Evolutionary conservation across 192 early-diverging fungal genomes (phyloP).

Genomic region (Kickxella alabastrina): DNA sequence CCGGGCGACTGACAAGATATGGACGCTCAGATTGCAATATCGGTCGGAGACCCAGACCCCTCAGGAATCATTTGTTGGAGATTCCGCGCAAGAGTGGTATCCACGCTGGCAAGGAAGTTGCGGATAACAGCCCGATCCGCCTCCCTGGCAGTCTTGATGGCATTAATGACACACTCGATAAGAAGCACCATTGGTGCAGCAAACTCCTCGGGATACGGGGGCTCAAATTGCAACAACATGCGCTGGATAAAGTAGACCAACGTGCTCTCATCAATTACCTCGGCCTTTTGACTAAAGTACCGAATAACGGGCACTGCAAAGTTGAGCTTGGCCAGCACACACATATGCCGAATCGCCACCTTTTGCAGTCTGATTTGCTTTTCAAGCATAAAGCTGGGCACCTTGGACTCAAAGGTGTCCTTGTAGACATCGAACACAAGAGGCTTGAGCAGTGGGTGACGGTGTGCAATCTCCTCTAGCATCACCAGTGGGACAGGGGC

Average conservation of each 20-base stretch:
- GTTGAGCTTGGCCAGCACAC: constrained; percentile 61
- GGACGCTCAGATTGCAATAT: not conserved
- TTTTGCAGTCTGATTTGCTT: constrained; percentile 65
- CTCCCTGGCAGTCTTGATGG: constrained; percentile 22
- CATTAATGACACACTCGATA: constrained; percentile 19
- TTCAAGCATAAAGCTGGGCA: constrained; percentile 57
- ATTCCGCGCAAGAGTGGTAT: constrained; percentile 8
- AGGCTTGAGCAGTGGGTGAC: constrained; percentile 64
- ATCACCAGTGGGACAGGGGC: constrained; percentile 58
- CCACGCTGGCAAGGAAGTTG: constrained; percentile 23
- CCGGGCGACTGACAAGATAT: too few species aligned
- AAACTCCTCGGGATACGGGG: constrained; percentile 30
- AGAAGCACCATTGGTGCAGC: constrained; percentile 22
- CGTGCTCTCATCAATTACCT: constrained; percentile 65
- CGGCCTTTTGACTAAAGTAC: constrained; percentile 54
- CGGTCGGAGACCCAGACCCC: not conserved
- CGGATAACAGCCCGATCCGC: constrained; percentile 21
- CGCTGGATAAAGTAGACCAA: constrained; percentile 62
- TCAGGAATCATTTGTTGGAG: constrained; percentile 5
- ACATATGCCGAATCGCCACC: constrained; percentile 64
- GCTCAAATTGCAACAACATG: constrained; percentile 25
- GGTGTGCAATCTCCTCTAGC: constrained; percentile 73
- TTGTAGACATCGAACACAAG: constrained; percentile 62
- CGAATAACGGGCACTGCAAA: constrained; percentile 61
- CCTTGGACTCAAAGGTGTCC: constrained; percentile 57